phyloP scores from a whole-genome alignment of 192 early-diverging fungal species.

The Coemansia asiatica region DNA sequence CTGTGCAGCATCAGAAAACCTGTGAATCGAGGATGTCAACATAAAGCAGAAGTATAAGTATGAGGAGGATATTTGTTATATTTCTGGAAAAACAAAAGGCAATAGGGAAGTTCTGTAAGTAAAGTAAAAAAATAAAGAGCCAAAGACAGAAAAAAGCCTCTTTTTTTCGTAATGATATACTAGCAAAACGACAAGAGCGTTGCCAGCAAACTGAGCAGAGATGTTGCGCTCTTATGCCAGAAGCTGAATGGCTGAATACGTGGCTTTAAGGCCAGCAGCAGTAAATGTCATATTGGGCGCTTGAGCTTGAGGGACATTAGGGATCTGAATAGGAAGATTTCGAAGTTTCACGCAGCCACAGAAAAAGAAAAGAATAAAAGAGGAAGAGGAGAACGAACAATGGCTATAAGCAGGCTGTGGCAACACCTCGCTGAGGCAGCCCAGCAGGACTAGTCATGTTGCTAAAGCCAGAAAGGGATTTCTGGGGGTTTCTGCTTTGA shows the following conservation, averaged over 20 bases:
- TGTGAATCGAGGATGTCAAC: background rate
- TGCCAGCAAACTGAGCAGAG: background rate
- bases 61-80: no score
- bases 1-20: background rate
- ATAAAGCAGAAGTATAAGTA: background rate
- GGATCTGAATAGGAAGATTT: background rate
- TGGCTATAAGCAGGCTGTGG: background rate
- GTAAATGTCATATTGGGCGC: background rate
- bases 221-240: background rate
- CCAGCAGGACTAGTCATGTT: background rate
- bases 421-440: background rate
- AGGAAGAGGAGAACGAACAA: background rate
- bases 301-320: background rate
- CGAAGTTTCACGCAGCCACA: background rate
- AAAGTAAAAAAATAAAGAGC: background rate
- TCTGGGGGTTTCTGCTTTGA: background rate
- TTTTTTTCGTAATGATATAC: no score
- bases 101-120: background rate
- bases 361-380: background rate
- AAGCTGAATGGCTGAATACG: slow-evolving; percentile 1
- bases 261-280: slow-evolving; percentile 3
- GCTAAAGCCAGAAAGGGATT: background rate
- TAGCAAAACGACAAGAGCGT: no score
- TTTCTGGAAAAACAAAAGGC: no score
- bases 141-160: background rate